phyloP scores from a whole-genome alignment of 2,329 filamentous ascomycete species.

The Pseudogymnoascus sp. region DNA sequence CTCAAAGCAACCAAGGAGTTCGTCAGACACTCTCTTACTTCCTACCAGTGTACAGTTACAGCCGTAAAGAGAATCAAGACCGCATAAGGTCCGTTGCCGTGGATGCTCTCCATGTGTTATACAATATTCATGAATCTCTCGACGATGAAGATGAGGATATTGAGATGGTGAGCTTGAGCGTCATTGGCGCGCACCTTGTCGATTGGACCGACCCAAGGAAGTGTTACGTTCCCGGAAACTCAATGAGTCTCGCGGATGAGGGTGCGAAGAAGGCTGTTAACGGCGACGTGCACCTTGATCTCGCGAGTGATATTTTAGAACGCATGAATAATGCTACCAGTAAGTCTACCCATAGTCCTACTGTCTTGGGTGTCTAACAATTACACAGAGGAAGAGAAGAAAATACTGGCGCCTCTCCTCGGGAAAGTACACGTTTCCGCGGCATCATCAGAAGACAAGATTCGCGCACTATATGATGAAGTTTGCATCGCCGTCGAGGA shows the following conservation, averaged over 20 bases:
- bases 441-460: conserved; percentile 51
- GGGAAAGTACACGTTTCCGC: conserved; percentile 76
- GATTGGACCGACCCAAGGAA: conserved; percentile 96
- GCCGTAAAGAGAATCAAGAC: conserved; percentile 71
- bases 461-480: conserved; percentile 50
- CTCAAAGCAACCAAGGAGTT: conserved; percentile 70
- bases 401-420: conserved; percentile 68
- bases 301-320: conserved; percentile 72
- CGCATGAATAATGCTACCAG: conserved; percentile 61
- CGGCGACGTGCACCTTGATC: conserved; percentile 71
- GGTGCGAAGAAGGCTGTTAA: conserved; percentile 58
- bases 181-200: conserved; percentile 73
- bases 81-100: conserved; percentile 71
- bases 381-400: conserved; percentile 68
- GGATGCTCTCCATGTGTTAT: conserved; percentile 66
- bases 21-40: conserved; percentile 88
- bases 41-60: conserved; percentile 89
- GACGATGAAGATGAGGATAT: conserved; percentile 69
- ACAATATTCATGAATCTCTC: conserved; percentile 62
- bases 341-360: conserved; percentile 36
- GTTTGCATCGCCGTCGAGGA: conserved; percentile 57
- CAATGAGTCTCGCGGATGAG: conserved; percentile 41
- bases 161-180: conserved; percentile 71
- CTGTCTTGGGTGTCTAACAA: too few species aligned
- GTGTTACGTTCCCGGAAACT: conserved; percentile 46